Evolutionary conservation across 306 rosid species (phyloP).

Genomic region (Senna tora): DNA sequence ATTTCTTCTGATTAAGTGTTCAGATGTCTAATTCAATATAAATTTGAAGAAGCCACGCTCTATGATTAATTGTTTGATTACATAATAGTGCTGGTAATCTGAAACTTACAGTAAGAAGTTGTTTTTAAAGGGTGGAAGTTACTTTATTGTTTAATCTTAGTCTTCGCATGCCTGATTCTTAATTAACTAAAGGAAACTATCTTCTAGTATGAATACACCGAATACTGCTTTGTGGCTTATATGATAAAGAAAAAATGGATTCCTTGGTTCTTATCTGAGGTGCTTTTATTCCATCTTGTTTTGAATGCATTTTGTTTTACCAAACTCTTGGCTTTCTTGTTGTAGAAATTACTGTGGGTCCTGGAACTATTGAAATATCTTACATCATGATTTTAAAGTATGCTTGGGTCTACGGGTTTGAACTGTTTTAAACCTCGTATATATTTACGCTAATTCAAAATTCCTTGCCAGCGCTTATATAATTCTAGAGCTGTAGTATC

Average conservation of each 20-base stretch:
- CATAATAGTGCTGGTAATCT: neutral
- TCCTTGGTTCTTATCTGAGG: neutral
- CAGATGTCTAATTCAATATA: neutral
- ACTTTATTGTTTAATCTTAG: constrained; percentile 10
- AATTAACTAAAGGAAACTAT: neutral
- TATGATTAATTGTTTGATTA: constrained; percentile 3
- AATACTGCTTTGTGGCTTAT: neutral
- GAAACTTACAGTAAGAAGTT: constrained; percentile 4
- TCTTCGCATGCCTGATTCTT: constrained; percentile 4
- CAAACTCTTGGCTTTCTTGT: constrained; percentile 2
- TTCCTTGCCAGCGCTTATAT: constrained; percentile 6
- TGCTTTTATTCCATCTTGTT: neutral
- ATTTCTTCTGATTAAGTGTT: neutral
- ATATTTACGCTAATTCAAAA: neutral
- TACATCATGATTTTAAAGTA: neutral
- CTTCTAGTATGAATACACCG: constrained; percentile 9
- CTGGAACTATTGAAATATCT: neutral
- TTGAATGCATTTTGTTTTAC: constrained; percentile 11
- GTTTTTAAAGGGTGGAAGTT: constrained; percentile 29
- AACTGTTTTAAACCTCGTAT: neutral
- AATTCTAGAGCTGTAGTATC: neutral
- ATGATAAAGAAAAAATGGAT: neutral
- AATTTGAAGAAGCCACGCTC: constrained; percentile 24
- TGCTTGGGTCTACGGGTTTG: neutral
- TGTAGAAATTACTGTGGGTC: too few relatives aligned